Evolutionary conservation across 129 eudicot genomes (phyloP).

Genomic region (Tagetes erecta): DNA sequence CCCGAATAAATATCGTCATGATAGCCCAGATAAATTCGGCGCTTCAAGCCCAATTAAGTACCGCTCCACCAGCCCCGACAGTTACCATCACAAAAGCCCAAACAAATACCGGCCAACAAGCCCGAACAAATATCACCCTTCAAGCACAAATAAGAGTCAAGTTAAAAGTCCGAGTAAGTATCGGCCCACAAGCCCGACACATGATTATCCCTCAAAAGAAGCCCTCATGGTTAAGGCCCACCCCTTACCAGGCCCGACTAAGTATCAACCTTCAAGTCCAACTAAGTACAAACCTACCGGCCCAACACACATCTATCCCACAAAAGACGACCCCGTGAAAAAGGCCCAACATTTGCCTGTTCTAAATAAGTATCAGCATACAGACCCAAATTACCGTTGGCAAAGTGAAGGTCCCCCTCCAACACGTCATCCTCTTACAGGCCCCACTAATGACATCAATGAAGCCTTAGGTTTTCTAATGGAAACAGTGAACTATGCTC

Average conservation of each 20-base stretch:
- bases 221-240: background rate
- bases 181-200: background rate
- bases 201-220: background rate
- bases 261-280: conserved; percentile 6
- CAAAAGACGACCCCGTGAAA: conserved; percentile 5
- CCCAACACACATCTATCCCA: background rate
- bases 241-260: background rate
- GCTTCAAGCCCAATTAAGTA: background rate
- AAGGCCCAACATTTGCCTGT: background rate
- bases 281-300: conserved; percentile 11
- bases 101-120: background rate
- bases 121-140: background rate
- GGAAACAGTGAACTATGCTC: conserved; percentile 17
- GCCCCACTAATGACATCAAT: conserved; percentile 20
- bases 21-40: background rate
- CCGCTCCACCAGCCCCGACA: background rate
- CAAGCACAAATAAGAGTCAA: background rate
- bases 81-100: background rate
- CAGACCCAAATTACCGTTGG: conserved; percentile 16
- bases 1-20: background rate
- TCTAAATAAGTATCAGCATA: background rate
- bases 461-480: conserved; percentile 21
- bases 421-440: conserved; percentile 22
- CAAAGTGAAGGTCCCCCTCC: conserved; percentile 17
- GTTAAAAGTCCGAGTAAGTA: background rate